Conservation (phyloP, 1,284 basidiomycete species). For the Cronartium quercuum region DNA sequence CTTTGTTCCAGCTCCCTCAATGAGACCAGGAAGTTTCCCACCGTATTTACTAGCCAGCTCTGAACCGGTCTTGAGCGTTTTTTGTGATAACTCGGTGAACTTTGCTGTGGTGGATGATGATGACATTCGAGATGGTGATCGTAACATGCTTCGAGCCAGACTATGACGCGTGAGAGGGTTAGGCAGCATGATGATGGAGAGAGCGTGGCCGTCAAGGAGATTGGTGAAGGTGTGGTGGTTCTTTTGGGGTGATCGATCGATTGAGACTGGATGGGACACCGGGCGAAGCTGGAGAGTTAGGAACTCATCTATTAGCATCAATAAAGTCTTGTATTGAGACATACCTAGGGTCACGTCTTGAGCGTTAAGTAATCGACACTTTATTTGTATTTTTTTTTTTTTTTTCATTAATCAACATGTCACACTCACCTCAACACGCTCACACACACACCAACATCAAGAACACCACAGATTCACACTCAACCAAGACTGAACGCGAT, state of each 20-base stretch:
- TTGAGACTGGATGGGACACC: neutral
- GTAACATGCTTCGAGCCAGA: neutral
- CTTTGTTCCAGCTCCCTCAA: neutral
- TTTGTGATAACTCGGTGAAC: constrained; percentile 6
- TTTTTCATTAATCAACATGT: no score
- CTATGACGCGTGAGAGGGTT: neutral
- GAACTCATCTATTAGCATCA: neutral
- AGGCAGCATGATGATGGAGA: neutral
- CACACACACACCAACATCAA: neutral
- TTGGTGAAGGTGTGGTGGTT: no score
- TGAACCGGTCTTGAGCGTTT: neutral
- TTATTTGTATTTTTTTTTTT: no score
- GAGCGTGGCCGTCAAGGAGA: constrained; percentile 4
- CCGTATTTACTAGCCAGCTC: constrained; percentile 4
- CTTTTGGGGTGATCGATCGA: neutral
- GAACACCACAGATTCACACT: neutral
- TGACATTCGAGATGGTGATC: neutral
- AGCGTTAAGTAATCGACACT: no score
- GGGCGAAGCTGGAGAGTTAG: neutral
- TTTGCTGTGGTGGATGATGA: neutral
- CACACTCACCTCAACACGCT: no score
- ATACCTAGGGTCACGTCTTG: no score
- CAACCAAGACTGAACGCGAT: neutral
- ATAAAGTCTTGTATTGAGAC: no score
- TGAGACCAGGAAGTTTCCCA: constrained; percentile 16